phyloP scores from a whole-genome alignment of 768 basidiomycete genomes.

The Kwoniella bestiolae region DNA sequence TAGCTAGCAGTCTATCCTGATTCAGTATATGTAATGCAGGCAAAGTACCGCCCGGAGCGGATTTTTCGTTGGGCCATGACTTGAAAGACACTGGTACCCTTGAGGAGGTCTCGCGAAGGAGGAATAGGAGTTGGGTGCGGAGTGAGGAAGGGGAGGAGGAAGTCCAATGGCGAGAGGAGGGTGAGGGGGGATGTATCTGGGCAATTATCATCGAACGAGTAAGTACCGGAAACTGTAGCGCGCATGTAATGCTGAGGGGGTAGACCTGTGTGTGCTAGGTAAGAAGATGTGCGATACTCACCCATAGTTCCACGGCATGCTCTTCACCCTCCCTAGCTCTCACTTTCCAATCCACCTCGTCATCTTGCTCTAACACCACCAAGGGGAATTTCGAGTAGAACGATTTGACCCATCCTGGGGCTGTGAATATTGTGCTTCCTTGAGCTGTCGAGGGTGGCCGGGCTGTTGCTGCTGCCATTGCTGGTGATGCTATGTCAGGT shows the following conservation, averaged over 20 bases:
- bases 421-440: conserved; percentile 24
- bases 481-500: too few relatives aligned
- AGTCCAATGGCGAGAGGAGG: conserved; percentile 29
- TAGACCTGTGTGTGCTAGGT: too few relatives aligned
- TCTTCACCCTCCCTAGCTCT: conserved; percentile 5
- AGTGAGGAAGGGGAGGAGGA: conserved; percentile 39
- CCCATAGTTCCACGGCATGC: conserved; percentile 31
- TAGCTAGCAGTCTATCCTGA: conserved; percentile 31
- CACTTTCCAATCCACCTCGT: conserved; percentile 29
- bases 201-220: not conserved
- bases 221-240: not conserved
- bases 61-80: conserved; percentile 33
- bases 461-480: conserved; percentile 20
- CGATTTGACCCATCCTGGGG: conserved; percentile 37
- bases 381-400: conserved; percentile 48
- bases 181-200: conserved; percentile 31
- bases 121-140: conserved; percentile 44
- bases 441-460: not conserved
- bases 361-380: conserved; percentile 43
- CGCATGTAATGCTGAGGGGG: too few relatives aligned
- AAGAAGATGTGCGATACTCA: conserved; percentile 21
- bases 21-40: conserved; percentile 37
- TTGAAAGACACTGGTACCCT: conserved; percentile 32
- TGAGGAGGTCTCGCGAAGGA: conserved; percentile 32
- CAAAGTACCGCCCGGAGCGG: conserved; percentile 39